Base-by-base conservation (phyloP, 805 yeast species). In the Teunomyces cretensis region DNA sequence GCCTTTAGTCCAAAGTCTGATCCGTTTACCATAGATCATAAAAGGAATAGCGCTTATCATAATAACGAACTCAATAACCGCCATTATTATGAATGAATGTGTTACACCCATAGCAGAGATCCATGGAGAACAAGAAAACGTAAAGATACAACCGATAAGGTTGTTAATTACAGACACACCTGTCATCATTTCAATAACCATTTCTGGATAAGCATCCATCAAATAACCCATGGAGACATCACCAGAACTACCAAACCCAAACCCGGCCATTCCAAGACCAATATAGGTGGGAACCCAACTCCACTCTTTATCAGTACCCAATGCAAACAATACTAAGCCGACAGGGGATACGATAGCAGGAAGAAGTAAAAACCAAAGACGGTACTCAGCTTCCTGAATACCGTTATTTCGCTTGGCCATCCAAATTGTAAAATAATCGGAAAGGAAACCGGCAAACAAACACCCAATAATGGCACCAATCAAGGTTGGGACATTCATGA, bases 401-500 rank as follows among this genome's bases (percentile, higher is more conserved):
- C 87, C 87, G 44, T 74, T 70, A 57, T 80, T 81, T 41, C 79
- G 67, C 52, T 76, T 80, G 3, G 88, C 84, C 68, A 78, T 60
- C 80, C 80, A 76, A 14, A 79, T 58, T 9, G 83, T 84, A 59
- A 81, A 79, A 58, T 74, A 68, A 57, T 83, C 88, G 22, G 83
- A 76, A 17, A 81, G 42, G 19, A 72, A 57, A 49, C 88, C 88
- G 1, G 88, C 86, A 50, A 80, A 79, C 19, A 81, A 51, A 71
- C 87, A 83, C 3, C 88, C 88, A 47, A 83, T 68, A 24, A 80
- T 60, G 1, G 88, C 85, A 37, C 88, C 88, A 41, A 81, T 74
- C 33, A 81, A 66, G 45, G 84, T 76, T 0, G 92, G 90, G 16
- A 86, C 72, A 54, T 86, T 85, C 90, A 86, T 84, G 33, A 86